Conservation (phyloP, 805 yeast species). For the Ogataea henricii region DNA sequence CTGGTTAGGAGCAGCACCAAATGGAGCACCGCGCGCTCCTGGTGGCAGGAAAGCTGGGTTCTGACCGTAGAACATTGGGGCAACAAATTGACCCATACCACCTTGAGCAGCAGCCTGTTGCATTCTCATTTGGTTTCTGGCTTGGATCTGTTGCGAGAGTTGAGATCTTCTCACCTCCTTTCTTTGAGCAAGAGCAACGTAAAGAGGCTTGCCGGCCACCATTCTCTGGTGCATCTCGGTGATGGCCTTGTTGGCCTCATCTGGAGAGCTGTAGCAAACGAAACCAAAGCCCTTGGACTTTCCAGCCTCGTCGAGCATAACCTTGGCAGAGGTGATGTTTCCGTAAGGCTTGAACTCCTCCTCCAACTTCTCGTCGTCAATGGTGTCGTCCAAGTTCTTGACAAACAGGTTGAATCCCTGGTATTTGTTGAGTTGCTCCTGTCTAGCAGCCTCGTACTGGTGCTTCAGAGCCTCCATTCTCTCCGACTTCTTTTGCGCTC, state of each 20-base stretch:
- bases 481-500: slow-evolving; percentile 99
- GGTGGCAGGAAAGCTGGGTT: slow-evolving; percentile 75
- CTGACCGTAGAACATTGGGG: slow-evolving; percentile 84
- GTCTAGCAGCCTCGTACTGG: slow-evolving; percentile 88
- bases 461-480: slow-evolving; percentile 93
- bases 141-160: slow-evolving; percentile 96
- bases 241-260: slow-evolving; percentile 98
- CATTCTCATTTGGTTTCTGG: slow-evolving; percentile 97
- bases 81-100: slow-evolving; percentile 83
- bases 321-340: slow-evolving; percentile 91
- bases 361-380: slow-evolving; percentile 87
- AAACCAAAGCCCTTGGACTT: slow-evolving; percentile 98
- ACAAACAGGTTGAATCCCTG: slow-evolving; percentile 97
- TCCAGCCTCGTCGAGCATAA: slow-evolving; percentile 92
- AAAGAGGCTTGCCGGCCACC: slow-evolving; percentile 93
- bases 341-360: slow-evolving; percentile 95
- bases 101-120: slow-evolving; percentile 93
- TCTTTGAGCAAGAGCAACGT: slow-evolving; percentile 98
- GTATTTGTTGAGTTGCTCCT: slow-evolving; percentile 89
- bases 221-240: slow-evolving; percentile 98
- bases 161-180: slow-evolving; percentile 97
- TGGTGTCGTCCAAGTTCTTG: slow-evolving; percentile 92
- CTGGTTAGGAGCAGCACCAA: slow-evolving; percentile 77
- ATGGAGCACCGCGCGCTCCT: slow-evolving; percentile 76
- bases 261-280: slow-evolving; percentile 96